phyloP scores from a whole-genome alignment of 768 basidiomycete species.

The Pleurotus giganteus region DNA sequence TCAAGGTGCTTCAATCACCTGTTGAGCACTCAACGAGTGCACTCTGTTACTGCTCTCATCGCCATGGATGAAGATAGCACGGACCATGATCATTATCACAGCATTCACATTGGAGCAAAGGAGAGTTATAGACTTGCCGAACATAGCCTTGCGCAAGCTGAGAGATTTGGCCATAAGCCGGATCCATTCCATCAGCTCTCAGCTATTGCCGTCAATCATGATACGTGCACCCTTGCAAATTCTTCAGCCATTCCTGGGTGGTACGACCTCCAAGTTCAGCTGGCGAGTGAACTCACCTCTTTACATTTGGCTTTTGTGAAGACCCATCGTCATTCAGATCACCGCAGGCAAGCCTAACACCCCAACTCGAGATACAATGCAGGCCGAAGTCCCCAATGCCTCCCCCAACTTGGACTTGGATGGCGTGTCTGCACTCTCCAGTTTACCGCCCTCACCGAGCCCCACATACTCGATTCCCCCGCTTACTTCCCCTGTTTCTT shows the following conservation, averaged over 20 bases:
- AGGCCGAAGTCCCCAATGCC: no score
- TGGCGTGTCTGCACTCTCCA: not conserved
- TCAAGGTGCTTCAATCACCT: constrained; percentile 38
- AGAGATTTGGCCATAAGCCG: constrained; percentile 32
- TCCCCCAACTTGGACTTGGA: not conserved
- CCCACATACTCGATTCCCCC: not conserved
- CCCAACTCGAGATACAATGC: no score
- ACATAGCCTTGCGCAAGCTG: constrained; percentile 16
- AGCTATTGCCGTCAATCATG: constrained; percentile 46
- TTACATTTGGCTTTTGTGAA: not conserved
- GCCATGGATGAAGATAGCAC: constrained; percentile 21
- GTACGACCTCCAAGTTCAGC: constrained; percentile 46
- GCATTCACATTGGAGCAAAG: constrained; percentile 25
- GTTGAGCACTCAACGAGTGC: constrained; percentile 28
- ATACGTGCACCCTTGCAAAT: constrained; percentile 46
- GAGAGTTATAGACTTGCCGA: constrained; percentile 5
- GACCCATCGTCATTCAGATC: not conserved
- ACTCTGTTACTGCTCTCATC: constrained; percentile 38
- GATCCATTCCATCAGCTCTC: constrained; percentile 36
- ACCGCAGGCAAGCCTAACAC: no score
- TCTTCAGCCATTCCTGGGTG: constrained; percentile 48
- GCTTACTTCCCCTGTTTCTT: no score
- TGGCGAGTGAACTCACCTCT: not conserved
- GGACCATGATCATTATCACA: not conserved
- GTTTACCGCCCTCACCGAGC: not conserved